phyloP scores from a whole-genome alignment of 192 early-diverging fungal genomes.

The Geranomyces michiganensis region DNA sequence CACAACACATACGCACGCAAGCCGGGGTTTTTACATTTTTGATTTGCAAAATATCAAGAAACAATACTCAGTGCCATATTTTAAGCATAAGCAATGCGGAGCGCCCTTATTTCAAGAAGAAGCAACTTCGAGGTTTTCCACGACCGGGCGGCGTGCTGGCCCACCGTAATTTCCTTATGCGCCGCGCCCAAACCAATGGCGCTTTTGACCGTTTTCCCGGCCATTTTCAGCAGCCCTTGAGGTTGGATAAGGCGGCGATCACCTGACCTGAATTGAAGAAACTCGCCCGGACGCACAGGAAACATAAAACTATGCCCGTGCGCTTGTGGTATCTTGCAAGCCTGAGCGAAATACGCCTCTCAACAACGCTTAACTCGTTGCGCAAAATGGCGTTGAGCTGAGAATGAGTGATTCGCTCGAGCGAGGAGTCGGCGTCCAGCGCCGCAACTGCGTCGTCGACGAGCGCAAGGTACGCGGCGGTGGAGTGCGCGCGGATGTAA shows the following conservation, averaged over 20 bases:
- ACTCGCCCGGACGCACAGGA: constrained; percentile 11
- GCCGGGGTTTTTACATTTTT: too few species aligned
- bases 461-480: constrained; percentile 6
- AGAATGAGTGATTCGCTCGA: constrained; percentile 8
- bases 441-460: constrained; percentile 13
- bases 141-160: neutral
- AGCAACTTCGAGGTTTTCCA: neutral
- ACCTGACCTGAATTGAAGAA: neutral
- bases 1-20: too few species aligned
- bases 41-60: too few species aligned
- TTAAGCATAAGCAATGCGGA: neutral
- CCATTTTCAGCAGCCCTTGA: constrained; percentile 10
- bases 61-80: neutral
- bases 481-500: constrained; percentile 12
- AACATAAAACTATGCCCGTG: constrained; percentile 8
- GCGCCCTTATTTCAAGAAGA: neutral
- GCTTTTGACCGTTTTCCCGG: neutral
- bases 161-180: neutral
- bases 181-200: constrained; percentile 2
- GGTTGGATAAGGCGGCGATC: neutral
- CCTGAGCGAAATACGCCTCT: constrained; percentile 12
- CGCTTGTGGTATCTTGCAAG: constrained; percentile 18
- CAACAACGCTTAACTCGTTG: neutral
- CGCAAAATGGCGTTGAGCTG: neutral
- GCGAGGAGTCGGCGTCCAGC: neutral